Evolutionary conservation across 257 asterid species (phyloP).

Genomic region (Salvia rosmarinus): DNA sequence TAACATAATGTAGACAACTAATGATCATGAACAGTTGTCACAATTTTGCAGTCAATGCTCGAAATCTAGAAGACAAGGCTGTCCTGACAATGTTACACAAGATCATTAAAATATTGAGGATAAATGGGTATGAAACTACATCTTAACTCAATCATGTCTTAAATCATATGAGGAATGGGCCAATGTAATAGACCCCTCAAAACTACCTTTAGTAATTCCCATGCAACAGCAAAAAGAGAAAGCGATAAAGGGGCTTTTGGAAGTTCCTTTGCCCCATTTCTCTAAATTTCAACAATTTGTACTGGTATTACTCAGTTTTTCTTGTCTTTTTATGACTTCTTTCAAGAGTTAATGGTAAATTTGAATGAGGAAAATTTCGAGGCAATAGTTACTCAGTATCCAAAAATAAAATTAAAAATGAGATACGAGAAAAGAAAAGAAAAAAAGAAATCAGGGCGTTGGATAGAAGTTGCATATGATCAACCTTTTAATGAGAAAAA

Average conservation of each 20-base stretch:
- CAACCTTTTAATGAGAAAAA: not conserved
- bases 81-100: slow-evolving; percentile 26
- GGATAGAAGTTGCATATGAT: not conserved
- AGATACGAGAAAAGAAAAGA: too few relatives aligned
- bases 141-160: slow-evolving; percentile 13
- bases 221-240: slow-evolving; percentile 10
- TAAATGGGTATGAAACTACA: slow-evolving; percentile 19
- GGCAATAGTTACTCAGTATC: not conserved
- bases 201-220: slow-evolving; percentile 35
- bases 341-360: slow-evolving; percentile 23
- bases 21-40: slow-evolving; percentile 19
- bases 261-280: slow-evolving; percentile 37
- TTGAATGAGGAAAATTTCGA: not conserved
- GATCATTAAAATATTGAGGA: slow-evolving; percentile 23
- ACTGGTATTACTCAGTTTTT: slow-evolving; percentile 34
- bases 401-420: not conserved
- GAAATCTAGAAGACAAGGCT: slow-evolving; percentile 26
- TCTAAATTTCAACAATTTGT: slow-evolving; percentile 32
- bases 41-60: not conserved
- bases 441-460: too few relatives aligned
- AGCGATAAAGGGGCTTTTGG: slow-evolving; percentile 24
- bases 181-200: slow-evolving; percentile 43
- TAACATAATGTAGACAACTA: not conserved
- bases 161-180: slow-evolving; percentile 42
- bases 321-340: slow-evolving; percentile 38